Percentiles rank a stretch among this genome's conserved stretches.
phyloP scores from a whole-genome alignment of 2,329 filamentous ascomycete genomes.

The Fusarium succisae region DNA sequence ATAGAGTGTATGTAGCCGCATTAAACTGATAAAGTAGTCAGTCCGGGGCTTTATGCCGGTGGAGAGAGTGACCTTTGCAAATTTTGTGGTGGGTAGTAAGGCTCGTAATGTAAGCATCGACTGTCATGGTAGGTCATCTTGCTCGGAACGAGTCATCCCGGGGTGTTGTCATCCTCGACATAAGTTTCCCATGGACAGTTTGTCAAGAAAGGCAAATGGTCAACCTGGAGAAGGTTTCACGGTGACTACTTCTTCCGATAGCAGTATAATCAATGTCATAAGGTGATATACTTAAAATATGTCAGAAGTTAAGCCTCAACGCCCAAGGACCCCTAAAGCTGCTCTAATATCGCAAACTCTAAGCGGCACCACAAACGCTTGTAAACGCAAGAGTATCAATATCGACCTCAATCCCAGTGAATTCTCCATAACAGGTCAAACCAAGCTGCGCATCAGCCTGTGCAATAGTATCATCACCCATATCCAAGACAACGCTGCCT shows the following conservation, averaged over 20 bases:
- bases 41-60: neutral
- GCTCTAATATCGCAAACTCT: neutral
- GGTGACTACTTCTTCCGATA: rapidly evolving
- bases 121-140: no score
- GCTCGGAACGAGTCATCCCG: no score
- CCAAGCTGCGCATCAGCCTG: neutral
- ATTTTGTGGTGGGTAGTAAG: no score
- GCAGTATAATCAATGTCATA: rapidly evolving
- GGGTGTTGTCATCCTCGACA: no score
- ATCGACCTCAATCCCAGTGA: neutral
- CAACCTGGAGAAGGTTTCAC: neutral
- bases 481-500: neutral
- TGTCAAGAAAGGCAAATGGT: no score
- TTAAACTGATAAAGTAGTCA: neutral
- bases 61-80: rapidly evolving
- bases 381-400: neutral
- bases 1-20: rapidly evolving
- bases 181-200: no score
- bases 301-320: neutral
- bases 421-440: neutral
- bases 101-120: no score
- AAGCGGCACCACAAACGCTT: neutral
- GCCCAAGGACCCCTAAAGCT: no score
- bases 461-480: neutral
- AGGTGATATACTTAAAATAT: no score